Evolutionary conservation across 2,329 filamentous ascomycete genomes (phyloP).

Genomic region (Aspergillus viridinutans): DNA sequence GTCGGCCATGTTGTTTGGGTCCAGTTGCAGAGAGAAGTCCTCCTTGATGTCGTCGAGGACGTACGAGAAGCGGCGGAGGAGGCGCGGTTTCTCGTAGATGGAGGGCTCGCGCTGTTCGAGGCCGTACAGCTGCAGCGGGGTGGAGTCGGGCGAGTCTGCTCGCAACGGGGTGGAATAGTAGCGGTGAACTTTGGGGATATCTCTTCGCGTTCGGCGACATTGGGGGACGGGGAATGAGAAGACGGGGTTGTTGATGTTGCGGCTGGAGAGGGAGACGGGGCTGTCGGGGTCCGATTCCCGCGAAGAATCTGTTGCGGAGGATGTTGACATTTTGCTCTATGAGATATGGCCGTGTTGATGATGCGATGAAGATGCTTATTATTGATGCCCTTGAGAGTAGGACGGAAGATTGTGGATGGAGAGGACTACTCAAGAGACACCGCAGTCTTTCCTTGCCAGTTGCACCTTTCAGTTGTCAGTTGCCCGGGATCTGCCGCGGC

Average conservation of each 20-base stretch:
- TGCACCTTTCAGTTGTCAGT: not conserved
- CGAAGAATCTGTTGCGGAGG: constrained; percentile 25
- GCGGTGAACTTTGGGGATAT: constrained; percentile 24
- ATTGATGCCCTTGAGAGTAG: not conserved
- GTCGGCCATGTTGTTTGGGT: constrained; percentile 18
- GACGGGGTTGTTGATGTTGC: constrained; percentile 22
- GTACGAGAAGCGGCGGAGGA: constrained; percentile 31
- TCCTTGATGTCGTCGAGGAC: constrained; percentile 35
- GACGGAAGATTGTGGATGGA: not conserved
- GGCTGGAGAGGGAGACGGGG: constrained; percentile 10
- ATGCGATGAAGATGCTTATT: not conserved
- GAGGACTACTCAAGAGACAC: too few relatives aligned
- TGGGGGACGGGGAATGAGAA: constrained; percentile 21
- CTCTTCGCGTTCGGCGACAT: constrained; percentile 14
- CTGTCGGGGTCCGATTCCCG: constrained; percentile 22
- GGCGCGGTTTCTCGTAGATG: constrained; percentile 24
- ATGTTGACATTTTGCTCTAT: constrained; percentile 19
- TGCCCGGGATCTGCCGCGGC: not conserved
- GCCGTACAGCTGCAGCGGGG: constrained; percentile 31
- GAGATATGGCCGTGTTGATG: too few relatives aligned
- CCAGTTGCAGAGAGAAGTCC: constrained; percentile 25
- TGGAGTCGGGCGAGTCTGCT: constrained; percentile 24
- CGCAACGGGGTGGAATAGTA: constrained; percentile 34
- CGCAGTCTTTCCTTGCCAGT: not conserved
- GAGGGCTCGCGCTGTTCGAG: constrained; percentile 32